phyloP scores from a whole-genome alignment of 2,329 filamentous ascomycete genomes.

The Fusarium beomiforme region DNA sequence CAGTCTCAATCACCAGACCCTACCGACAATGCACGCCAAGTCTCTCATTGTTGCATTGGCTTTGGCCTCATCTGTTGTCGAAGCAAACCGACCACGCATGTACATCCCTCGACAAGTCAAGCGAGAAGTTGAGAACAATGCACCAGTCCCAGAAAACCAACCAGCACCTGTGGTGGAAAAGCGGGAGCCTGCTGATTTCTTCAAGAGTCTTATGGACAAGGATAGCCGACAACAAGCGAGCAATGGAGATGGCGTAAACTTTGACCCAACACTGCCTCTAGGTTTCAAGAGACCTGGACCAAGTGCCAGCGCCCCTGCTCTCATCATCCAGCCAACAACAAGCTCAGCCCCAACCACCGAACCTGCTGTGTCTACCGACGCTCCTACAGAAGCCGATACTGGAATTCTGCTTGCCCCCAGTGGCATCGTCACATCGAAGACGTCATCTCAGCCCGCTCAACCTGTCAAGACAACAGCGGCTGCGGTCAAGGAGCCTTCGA shows the following conservation, averaged over 20 bases:
- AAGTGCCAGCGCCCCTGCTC: constrained; percentile 30
- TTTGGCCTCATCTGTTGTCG: constrained; percentile 58
- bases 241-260: constrained; percentile 12
- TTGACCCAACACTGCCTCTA: constrained; percentile 24
- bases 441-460: neutral
- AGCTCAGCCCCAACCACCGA: constrained; percentile 19
- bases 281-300: constrained; percentile 22
- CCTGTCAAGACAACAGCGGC: constrained; percentile 17
- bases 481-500: constrained; percentile 6
- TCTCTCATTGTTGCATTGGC: constrained; percentile 59
- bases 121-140: constrained; percentile 57
- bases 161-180: constrained; percentile 19
- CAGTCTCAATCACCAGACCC: constrained; percentile 33
- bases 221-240: constrained; percentile 2
- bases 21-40: constrained; percentile 58
- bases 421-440: constrained; percentile 39
- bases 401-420: constrained; percentile 42
- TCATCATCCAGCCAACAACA: constrained; percentile 36
- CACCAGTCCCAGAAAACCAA: constrained; percentile 47
- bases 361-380: neutral
- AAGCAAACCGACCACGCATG: constrained; percentile 60
- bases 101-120: constrained; percentile 68
- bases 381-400: constrained; percentile 30
- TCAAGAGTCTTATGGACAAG: constrained; percentile 37
- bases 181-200: constrained; percentile 35